Percentiles rank a stretch among this genome's conserved stretches.
Evolutionary conservation across 129 eudicot genomes (phyloP).

Genomic region (Pittosporum tobira): DNA sequence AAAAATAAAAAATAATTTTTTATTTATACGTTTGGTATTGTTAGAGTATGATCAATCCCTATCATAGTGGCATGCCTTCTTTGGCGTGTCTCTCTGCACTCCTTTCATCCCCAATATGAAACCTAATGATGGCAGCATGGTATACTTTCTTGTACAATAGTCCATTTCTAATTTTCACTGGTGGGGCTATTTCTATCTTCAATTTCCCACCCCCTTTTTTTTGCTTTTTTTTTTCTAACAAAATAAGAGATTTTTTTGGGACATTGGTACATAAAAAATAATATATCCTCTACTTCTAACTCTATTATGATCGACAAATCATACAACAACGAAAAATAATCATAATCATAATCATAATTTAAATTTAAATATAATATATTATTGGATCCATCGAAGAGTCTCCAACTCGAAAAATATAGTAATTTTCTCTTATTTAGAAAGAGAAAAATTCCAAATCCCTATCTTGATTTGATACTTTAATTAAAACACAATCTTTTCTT

Average conservation of each 20-base stretch:
- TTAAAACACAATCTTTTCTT: not conserved
- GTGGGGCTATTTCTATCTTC: not conserved
- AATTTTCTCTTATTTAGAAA: no score
- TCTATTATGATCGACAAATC: no score
- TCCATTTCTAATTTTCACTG: conserved; percentile 8
- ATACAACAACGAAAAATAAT: no score
- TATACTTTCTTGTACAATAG: conserved; percentile 6
- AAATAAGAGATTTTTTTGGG: not conserved
- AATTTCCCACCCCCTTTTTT: not conserved
- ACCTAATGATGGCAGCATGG: conserved; percentile 13
- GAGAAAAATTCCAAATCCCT: conserved; percentile 3
- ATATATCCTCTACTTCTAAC: no score
- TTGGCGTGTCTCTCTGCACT: not conserved
- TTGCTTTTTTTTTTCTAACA: not conserved
- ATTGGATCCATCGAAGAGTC: no score
- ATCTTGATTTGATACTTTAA: not conserved
- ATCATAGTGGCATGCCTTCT: conserved; percentile 2
- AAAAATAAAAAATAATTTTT: not conserved
- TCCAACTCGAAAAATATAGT: no score
- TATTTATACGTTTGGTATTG: not conserved
- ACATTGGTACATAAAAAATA: not conserved
- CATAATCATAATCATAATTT: no score
- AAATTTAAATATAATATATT: no score
- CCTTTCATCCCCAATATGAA: not conserved
- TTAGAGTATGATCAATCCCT: not conserved